Evolutionary conservation across 2,329 filamentous ascomycete genomes (phyloP).

Genomic region (Talaromyces sp.): DNA sequence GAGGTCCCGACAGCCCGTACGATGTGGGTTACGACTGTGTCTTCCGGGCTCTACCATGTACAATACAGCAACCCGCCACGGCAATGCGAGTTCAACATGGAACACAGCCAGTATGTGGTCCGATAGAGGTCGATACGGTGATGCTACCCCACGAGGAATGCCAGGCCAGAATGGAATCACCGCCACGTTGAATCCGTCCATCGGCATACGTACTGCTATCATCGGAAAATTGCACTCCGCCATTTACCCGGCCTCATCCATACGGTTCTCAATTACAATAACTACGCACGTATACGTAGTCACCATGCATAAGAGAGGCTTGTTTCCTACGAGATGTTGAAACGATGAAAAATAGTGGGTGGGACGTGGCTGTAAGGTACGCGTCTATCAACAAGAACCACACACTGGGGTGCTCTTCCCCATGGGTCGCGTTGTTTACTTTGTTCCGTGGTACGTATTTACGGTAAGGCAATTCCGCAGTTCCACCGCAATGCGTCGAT

Average conservation of each 20-base stretch:
- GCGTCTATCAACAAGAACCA: constrained; percentile 10
- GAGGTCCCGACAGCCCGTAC: not conserved
- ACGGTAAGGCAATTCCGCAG: not conserved
- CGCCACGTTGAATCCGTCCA: not conserved
- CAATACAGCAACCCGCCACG: too few species aligned
- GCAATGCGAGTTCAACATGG: not conserved
- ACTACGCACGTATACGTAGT: too few species aligned
- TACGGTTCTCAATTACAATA: too few species aligned
- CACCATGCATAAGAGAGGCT: too few species aligned
- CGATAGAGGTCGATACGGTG: not conserved
- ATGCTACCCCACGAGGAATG: not conserved
- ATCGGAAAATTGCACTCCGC: not conserved
- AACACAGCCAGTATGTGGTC: not conserved
- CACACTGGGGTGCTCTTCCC: not conserved
- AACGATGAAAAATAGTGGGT: not conserved
- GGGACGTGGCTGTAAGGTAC: not conserved
- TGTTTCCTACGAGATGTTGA: too few species aligned
- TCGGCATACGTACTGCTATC: not conserved
- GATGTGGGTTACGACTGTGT: not conserved
- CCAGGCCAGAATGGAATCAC: not conserved
- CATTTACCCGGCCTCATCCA: not conserved
- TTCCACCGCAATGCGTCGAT: not conserved
- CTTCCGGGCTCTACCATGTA: not conserved
- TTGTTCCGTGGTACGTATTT: not conserved
- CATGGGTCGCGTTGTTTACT: constrained; percentile 14